Base-by-base conservation (phyloP, 192 early-diverging fungal species). In the Linnemannia hyalina region DNA sequence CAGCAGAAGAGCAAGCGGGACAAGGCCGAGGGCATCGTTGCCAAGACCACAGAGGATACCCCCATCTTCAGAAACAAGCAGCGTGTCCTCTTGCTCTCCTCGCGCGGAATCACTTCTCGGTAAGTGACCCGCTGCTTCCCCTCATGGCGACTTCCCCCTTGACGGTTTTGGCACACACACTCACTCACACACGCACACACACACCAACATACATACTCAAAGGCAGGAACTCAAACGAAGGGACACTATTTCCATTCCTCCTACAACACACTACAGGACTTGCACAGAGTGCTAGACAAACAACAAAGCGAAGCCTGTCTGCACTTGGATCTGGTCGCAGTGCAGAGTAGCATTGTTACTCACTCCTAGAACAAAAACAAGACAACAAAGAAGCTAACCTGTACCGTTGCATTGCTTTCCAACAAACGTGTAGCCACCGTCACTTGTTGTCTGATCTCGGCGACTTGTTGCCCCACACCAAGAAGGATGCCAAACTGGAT, bases 401-500 rank as follows among this genome's bases (percentile, higher is more conserved):
- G 10, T 32, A n/a, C 38, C 15, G 1, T 32, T 32, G n/a, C 29
- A 65, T 32, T 42, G 32, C 13, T 71, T 78, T 11, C 68, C 36
- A 32, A 49, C 41, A 15, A 26, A 65, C 29, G 38, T 65, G 38
- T 90, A 96, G 97, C 80, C 96, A 97, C 70, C 95, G 98, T 41
- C 98, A 99, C 88, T 88, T 99, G 75, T 87, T 99, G 88, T 94
- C 93, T 71, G 98, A 99, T 90, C 91, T 98, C 76, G 92, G 93
- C 71, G 90, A 92, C 26, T 88, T 99, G 38, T 92, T 98, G 75
- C 98, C 98, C 71, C 98, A 99, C 87, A 92, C 96, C 46, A 99
- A 99, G 90, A 98, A 98, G 89, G 97, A 99, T 88, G 91, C 93
- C 77, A 99, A 99, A 88, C 90, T 98, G 35, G 98, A 98, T 89